Percentiles rank a stretch among this genome's conserved stretches.
These are phyloP conservation scores for Sparassis latifolia DNA, from an alignment of 1,284 basidiomycete species.

Conservation along the genomic window DNA sequence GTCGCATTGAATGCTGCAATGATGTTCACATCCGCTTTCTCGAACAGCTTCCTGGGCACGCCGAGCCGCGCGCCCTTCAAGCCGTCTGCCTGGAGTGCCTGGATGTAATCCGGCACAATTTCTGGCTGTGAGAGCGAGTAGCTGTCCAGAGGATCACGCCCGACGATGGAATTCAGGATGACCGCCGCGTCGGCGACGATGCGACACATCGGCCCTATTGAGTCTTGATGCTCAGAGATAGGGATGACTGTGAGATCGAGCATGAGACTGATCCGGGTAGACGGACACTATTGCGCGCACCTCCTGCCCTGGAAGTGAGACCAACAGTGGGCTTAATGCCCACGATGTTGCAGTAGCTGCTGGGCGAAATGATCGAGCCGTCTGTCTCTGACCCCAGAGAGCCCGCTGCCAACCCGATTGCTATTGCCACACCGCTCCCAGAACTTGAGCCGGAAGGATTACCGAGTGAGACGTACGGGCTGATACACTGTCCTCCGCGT, in stretches of 20 bases:
- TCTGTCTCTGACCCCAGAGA: conserved; percentile 63
- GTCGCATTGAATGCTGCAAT: conserved; percentile 29
- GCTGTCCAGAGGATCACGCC: conserved; percentile 38
- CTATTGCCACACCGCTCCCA: conserved; percentile 54
- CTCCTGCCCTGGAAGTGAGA: conserved; percentile 41
- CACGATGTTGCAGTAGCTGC: conserved; percentile 38
- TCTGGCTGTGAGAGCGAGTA: conserved; percentile 36
- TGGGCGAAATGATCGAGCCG: conserved; percentile 50
- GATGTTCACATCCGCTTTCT: conserved; percentile 21
- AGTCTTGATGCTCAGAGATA: conserved; percentile 44
- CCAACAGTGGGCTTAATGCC: conserved; percentile 50
- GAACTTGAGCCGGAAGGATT: conserved; percentile 63
- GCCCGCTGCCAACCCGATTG: conserved; percentile 56
- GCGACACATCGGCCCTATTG: conserved; percentile 42
- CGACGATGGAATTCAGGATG: conserved; percentile 37
- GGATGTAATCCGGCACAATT: conserved; percentile 31
- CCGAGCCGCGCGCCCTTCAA: conserved; percentile 33
- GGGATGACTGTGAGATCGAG: conserved; percentile 35
- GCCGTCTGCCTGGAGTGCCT: conserved; percentile 28
- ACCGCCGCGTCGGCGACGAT: conserved; percentile 40
- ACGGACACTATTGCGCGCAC: conserved; percentile 19
- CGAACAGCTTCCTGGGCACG: conserved; percentile 23
- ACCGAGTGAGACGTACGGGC: conserved; percentile 52
- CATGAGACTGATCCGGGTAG: not conserved
- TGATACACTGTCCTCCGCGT: conserved; percentile 56